Percentiles rank a stretch among this genome's conserved stretches.
These are phyloP conservation scores for Russula dissimulans DNA, from an alignment of 768 basidiomycete genomes.

Conservation along the genomic window DNA sequence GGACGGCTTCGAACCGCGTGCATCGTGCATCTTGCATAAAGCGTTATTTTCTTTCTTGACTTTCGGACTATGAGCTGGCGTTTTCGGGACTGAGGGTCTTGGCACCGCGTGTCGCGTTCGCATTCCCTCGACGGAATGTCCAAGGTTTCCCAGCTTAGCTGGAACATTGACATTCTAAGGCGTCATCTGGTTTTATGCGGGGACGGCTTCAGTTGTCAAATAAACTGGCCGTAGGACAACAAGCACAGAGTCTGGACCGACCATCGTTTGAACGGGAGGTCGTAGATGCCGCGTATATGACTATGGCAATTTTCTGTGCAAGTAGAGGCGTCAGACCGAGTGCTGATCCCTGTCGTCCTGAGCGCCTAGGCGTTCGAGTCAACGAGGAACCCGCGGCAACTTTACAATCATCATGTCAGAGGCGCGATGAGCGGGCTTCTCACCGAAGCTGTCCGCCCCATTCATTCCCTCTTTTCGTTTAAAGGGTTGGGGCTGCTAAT, in stretches of 20 bases:
- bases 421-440: conserved; percentile 11
- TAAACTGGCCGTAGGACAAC: background rate
- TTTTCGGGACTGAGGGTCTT: background rate
- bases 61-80: background rate
- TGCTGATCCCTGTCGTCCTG: conserved; percentile 12
- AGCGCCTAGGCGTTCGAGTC: background rate
- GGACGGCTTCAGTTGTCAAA: background rate
- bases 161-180: background rate
- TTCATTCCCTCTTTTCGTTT: background rate
- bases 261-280: background rate
- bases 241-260: background rate
- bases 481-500: background rate
- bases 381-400: conserved; percentile 13
- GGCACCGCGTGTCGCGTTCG: background rate
- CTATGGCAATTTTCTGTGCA: background rate
- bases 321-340: background rate
- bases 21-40: background rate
- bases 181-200: background rate
- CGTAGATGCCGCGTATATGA: background rate
- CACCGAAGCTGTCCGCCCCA: background rate
- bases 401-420: conserved; percentile 11
- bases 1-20: background rate
- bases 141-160: background rate
- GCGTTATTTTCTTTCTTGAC: background rate
- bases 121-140: background rate